Evolutionary conservation across 768 basidiomycete species (phyloP), one percentile per base, ranked within the genome.

Genomic region (Tylopilus rubrobrunneus): DNA sequence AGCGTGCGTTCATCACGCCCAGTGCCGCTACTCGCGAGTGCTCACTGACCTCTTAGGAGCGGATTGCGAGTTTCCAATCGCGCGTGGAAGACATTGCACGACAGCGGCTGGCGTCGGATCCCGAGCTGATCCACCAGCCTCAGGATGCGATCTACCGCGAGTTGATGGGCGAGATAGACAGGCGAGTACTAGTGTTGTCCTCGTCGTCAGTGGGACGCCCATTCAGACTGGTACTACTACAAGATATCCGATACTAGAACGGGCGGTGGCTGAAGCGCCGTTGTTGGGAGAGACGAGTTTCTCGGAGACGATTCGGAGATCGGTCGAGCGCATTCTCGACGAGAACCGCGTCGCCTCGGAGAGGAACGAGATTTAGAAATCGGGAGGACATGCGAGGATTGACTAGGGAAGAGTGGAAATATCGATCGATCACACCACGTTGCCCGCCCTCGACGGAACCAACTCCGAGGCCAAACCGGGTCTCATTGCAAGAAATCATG

Each of bases 131-230:
- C 14, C 76, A 77, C 46, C 74, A 77, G 63, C 67, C 80, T 2
- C 77, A 77, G 45, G 84, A 86, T 2, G 67, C 68, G 10, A 71
- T 81, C n/a, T 73, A 81, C 57, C 72, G 77, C 52, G 87, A 88
- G 58, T 69, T 90, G 14, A 77, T 84, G 73, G 85, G 87, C 45
- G 86, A 90, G 62, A 73, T 89, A 28, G 85, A 87, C 67, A 78
- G 86, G 87, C 83, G 21, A n/a, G 11, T 19, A 19, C 19, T 19
- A 19, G 19, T 9, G 7, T 4, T 19, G 19, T 45, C 34, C 7
- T 34, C 31, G 31, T 7, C 31, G 10, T 31, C 31, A 7, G 7
- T 11, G 4, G 31, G 5, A 7, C 8, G 31, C 31, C 7, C 31
- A 8, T 8, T 31, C 31, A 31, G 0, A 11, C 31, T 31, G 7